Evolutionary conservation across 2,329 filamentous ascomycete genomes (phyloP), one percentile per base, ranked within the genome.

Genomic region (Paecilomyces dactylethromorphus): DNA sequence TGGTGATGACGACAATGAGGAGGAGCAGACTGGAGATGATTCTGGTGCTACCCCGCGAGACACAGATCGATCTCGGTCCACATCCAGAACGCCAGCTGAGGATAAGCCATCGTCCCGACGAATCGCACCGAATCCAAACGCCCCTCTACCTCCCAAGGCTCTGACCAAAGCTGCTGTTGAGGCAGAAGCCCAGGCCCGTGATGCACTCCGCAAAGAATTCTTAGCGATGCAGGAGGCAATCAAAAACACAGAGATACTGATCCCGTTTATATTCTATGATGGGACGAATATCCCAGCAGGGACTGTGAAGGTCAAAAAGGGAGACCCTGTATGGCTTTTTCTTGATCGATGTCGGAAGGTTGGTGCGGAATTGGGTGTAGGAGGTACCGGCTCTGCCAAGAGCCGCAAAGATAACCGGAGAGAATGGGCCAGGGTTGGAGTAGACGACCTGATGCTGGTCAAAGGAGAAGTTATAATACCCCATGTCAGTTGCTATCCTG

Each of bases 261-360:
- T 99, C 32, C 94, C 94, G 0, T 99, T 97, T 73, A 91, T 97
- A 3, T 97, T 97, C 71, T 97, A 97, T 76, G 93, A 97, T 66
- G 94, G 94, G 15, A 91, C 91, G 22, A 93, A 95, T 71, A 89
- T 90, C 11, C 90, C 92, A 0, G 91, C 92, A 15, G 92, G 93
- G 1, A 84, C 84, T 13, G 92, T 93, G 54, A 87, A 88, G 60
- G 84, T 97, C 55, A 96, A 92, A 74, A 99, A 99, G 76, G 93
- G 94, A 10, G 94, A 97, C 69, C 88, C 87, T 58, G 82, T 95
- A 26, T 97, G 94, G 94, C 78, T 97, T 1, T 96, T 97, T 64
- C 79, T 99, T 2, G 94, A 99, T 74, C 87, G 89, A 69, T 94
- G 91, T 68, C 83, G 93, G 62, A 97, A 96, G 72, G 87, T 96